phyloP scores from a whole-genome alignment of 495 filamentous ascomycete genomes.

The Viridothelium virens region DNA sequence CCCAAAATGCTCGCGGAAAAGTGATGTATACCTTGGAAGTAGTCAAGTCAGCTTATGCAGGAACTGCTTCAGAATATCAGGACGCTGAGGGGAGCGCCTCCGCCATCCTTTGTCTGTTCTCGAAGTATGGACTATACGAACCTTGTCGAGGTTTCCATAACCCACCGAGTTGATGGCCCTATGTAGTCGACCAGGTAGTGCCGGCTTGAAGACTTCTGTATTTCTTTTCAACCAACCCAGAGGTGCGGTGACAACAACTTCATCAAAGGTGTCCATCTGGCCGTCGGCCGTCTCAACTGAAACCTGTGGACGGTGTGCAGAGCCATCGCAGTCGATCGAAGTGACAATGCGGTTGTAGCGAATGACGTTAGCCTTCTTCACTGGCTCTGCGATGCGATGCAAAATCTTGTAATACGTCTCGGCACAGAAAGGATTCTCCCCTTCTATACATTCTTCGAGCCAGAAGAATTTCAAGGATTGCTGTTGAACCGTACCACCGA shows the following conservation, averaged over 20 bases:
- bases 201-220: slow-evolving; percentile 58
- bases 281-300: slow-evolving; percentile 50
- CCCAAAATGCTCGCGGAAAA: slow-evolving; percentile 69
- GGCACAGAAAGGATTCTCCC: slow-evolving; percentile 82
- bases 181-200: slow-evolving; percentile 55
- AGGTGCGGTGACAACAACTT: slow-evolving; percentile 76
- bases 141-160: slow-evolving; percentile 86
- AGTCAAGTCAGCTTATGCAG: neutral
- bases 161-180: slow-evolving; percentile 70
- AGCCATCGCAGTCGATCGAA: slow-evolving; percentile 38
- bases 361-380: slow-evolving; percentile 55
- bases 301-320: slow-evolving; percentile 35
- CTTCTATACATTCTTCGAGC: slow-evolving; percentile 91
- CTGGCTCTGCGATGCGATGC: slow-evolving; percentile 55
- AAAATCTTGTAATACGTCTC: slow-evolving; percentile 78
- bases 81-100: too few relatives aligned
- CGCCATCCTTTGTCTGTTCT: too few relatives aligned
- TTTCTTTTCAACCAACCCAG: slow-evolving; percentile 86
- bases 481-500: slow-evolving; percentile 64
- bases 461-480: slow-evolving; percentile 92
- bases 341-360: slow-evolving; percentile 52
- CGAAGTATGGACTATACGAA: slow-evolving; percentile 22
- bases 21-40: slow-evolving; percentile 63
- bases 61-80: neutral
- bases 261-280: slow-evolving; percentile 58